Base-by-base conservation (phyloP, 805 yeast species). In the Cyberlindnera galapagoensis region DNA sequence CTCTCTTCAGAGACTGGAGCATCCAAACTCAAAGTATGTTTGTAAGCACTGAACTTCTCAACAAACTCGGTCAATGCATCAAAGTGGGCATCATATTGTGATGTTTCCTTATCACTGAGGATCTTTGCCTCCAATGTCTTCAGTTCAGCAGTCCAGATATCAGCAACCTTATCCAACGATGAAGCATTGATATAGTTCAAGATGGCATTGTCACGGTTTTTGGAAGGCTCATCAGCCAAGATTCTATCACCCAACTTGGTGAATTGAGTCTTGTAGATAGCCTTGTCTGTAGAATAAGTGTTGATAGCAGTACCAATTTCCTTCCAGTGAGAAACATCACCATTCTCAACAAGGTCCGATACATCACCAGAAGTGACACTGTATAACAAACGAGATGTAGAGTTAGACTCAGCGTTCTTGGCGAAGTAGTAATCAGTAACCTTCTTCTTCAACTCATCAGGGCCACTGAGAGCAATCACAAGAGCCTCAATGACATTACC, bases 131-230 rank as follows among this genome's bases (percentile, higher is more conserved):
- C 79, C 18, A 62, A 50, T 1, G 63, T 51, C 29, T 67, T 59
- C 49, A 81, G 62, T 57, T 92, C 98, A 18, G 74, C 64, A 32
- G 84, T 69, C 99, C 99, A 92, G 42, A 92, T 72, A 9, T 64
- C 56, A 5, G 94, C 74, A 28, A 86, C 78, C 50, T 79, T 82
- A 40, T 81, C 94, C 32, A 87, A 65, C 4, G 92, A 78, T 26
- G 76, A 72, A 19, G 95, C 95, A 14, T 86, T 82, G 43, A 86
- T 65, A 55, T 79, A 92, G 42, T 87, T 76, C 21, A 73, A 57
- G 28, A 90, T 63, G 3, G 98, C 95, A 52, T 77, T 71, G 47
- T 77, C 74, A 55, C 97, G 74, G 34, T 71, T 59, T 11, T 64
- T 59, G 3, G 68, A 60, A 2, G 62, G 62, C 15, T 65, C 62